Evolutionary conservation across 345 rosid genomes (phyloP), one percentile per base, ranked within the genome.

Genomic region (Cardamine occulta): DNA sequence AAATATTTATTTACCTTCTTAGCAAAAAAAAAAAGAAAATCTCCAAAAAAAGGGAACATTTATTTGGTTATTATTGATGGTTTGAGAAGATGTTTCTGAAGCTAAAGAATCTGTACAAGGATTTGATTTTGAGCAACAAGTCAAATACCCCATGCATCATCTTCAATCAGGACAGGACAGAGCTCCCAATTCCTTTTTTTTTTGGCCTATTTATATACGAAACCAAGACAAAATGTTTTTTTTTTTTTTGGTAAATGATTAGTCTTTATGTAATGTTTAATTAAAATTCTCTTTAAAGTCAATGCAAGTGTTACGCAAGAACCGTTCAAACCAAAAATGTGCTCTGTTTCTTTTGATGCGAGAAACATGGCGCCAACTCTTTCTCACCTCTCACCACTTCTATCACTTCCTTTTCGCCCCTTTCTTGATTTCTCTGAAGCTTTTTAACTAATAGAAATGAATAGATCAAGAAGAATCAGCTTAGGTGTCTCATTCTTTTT

Each of bases 331-430:
- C 37, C 48, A 67, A 59, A 59, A 51, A 12, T 28, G 32, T 49
- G 68, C 0, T 59, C 11, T 42, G 54, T 21, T n/a, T 40, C 56
- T 61, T 53, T 52, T 68, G 49, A 32, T 61, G 70, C 74, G 40
- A 40, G 49, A 66, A 71, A 72, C 77, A 72, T 78, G 77, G 73
- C 57, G 51, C 51, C 77, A 66, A 39, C 51, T 78, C 48, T 78
- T 31, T 57, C 67, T 56, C 45, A 14, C 26, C 24, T 63, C 32
- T 76, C 45, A 24, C 42, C 32, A 54, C 51, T 35, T 53, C 52
- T 12, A 49, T 5, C 68, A 49, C 57, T 65, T 69, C 10, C 52
- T 32, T 54, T 63, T 53, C 18, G 14, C 4, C 15, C 29, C 8
- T 12, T 55, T 71, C 67, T 57, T 34, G 11, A 26, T 55, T 54